Base-by-base conservation (phyloP, 371 early-diverging fungal genomes). In the Catenaria anguillulae region DNA sequence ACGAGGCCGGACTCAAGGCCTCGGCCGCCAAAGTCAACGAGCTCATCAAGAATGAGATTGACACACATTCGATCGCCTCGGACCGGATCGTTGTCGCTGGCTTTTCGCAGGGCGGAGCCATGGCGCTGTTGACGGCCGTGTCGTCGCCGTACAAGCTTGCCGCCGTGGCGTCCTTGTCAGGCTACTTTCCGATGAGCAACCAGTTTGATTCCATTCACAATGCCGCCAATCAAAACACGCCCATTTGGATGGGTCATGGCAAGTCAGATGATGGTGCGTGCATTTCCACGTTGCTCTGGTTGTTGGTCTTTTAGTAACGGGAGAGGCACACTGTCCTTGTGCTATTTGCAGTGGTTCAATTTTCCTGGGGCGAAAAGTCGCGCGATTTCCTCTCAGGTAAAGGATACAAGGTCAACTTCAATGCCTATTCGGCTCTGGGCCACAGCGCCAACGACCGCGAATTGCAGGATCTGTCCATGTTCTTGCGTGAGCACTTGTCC, bases 21-120 rank as follows among this genome's bases (percentile, higher is more conserved):
- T 84, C 92, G 0, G 69, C 83, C 24, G 64, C 75, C 58, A 65
- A 70, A 85, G 85, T 91, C 61, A 81, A 80, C 67, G 65, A 75
- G 42, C 70, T 92, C 55, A 77, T 96, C 35, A 77, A 81, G 4
- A 69, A 79, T 17, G 95, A 97, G 70, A 75, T 92, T 13, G 85
- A 86, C 46, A 66, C 64, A 36, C 54, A 71, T 1, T 89, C 90
- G 23, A 91, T 92, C 61, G 82, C 90, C 0, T 73, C 89, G 23
- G 75, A 85, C 54, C 77, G 93, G 23, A 94, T 97, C 58, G 83
- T 93, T 36, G 63, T 97, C 29, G 94, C 93, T 50, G 97, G 97
- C 0, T 97, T 97, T 74, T 92, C 92, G 33, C 97, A 97, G 77
- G 96, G 92, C 65, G 73, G 24, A 15, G 93, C 84, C n/a, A 74